Base-by-base conservation (phyloP, 169 alveolate genomes). In the Theileria annulata region DNA sequence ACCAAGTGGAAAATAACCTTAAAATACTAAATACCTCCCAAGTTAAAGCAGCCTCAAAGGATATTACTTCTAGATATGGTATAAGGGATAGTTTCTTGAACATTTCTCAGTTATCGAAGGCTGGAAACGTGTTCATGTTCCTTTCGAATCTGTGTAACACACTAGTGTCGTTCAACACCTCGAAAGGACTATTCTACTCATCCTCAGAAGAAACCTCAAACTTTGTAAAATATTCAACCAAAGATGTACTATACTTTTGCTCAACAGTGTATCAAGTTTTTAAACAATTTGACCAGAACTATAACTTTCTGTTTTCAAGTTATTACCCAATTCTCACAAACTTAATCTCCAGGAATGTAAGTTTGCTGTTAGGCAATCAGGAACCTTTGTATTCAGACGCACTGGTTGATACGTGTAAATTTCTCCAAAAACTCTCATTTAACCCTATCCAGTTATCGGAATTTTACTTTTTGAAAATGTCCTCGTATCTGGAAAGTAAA, bases 51-150 rank as follows among this genome's bases (percentile, higher is more conserved):
- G 64, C 86, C 3, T 71, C 85, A 28, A 67, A 72, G 12, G 89
- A 75, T 35, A 68, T 82, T 28, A 62, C 89, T 17, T 82, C 89
- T 17, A 66, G 77, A 23, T 76, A 82, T 42, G 89, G 89, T 30
- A 62, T 82, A 10, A 72, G 89, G 25, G 86, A 82, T 49, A 82
- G 75, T 48, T 48, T 82, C 33, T 71, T 56, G 17, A 59, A 60
- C 27, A 75, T 82, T 25, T 62, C 89, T 3, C 73, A 82, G 21
- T 15, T 82, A 15, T 72, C 79, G 15, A 77, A 81, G 56, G 73
- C 75, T 3, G 27, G 71, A 3, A 67, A 75, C 54, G 75, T 82
- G 48, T 76, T 75, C 77, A 59, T 67, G 71, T 72, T 76, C 33
- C 68, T 82, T 10, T 35, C 76, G 5, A 62, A 21, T 37, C 48